Evolutionary conservation across 2,329 filamentous ascomycete genomes (phyloP), one percentile per base, ranked within the genome.

Genomic region (Coniochaeta sp.): DNA sequence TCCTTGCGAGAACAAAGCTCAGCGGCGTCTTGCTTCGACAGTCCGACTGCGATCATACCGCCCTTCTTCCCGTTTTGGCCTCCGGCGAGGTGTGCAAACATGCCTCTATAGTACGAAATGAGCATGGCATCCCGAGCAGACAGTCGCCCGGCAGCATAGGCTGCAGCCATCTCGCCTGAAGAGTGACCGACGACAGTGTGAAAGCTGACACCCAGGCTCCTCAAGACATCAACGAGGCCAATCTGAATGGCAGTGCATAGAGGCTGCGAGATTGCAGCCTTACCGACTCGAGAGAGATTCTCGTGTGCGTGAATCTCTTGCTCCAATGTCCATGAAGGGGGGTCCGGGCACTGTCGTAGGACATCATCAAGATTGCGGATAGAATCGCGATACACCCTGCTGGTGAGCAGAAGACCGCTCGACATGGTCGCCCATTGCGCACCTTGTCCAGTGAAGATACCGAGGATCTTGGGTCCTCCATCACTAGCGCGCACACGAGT

Each of bases 181-280:
- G 74, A 76, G 63, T 77, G 75, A 19, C 75, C 75, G 12, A 77
- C 70, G 3, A 75, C 72, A 5, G 68, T 67, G 55, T 64, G 59
- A 44, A 73, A 72, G 2, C 26, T 47, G 4, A 73, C 60, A 1
- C 67, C 69, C 8, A 72, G 57, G 17, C 63, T 63, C 12, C 57
- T 58, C 3, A 73, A 63, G 6, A 73, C 61, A 34, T 73, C 66
- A 0, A 72, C 65, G 0, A 73, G 64, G 0, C 71, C 81, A 1
- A 85, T 71, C 63, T 85, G 83, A 1, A 86, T 47, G 0, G 81
- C 81, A 0, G 81, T 84, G 58, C 78, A 83, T 1, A 82, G 65
- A 0, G 82, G 79, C 62, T 85, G 82, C 0, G 78, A 75, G 24
- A 82, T 63, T 3, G 73, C 71, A 0, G 78, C 74, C 19, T 72